phyloP scores from a whole-genome alignment of 495 filamentous ascomycete genomes.

The Neurospora hispaniola region DNA sequence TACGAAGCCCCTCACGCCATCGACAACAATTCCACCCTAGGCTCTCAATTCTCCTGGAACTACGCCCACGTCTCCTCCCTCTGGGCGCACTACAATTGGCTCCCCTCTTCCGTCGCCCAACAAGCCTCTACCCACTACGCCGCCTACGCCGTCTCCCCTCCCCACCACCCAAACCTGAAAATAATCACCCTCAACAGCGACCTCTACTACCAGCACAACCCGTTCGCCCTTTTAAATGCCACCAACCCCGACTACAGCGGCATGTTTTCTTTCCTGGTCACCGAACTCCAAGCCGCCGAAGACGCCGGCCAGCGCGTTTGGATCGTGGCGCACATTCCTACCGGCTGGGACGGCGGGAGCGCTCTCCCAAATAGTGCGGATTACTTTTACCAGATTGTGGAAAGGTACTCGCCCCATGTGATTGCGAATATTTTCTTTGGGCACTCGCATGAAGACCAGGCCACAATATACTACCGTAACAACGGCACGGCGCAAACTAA shows the following conservation, averaged over 20 bases:
- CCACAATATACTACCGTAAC: constrained; percentile 39
- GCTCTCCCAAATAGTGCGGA: constrained; percentile 40
- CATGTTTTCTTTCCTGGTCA: constrained; percentile 39
- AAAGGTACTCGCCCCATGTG: constrained; percentile 44
- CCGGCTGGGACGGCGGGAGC: constrained; percentile 42
- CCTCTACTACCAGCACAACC: constrained; percentile 41
- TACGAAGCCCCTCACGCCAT: constrained; percentile 40
- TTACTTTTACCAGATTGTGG: constrained; percentile 47
- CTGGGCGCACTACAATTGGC: constrained; percentile 44
- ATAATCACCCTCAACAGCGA: constrained; percentile 46
- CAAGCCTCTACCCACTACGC: constrained; percentile 40
- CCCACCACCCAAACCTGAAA: constrained; percentile 28
- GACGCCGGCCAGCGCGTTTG: constrained; percentile 42
- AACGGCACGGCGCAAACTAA: constrained; percentile 32
- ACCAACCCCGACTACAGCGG: constrained; percentile 41
- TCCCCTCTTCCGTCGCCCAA: constrained; percentile 27
- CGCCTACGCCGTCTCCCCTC: constrained; percentile 40
- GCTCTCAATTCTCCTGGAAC: constrained; percentile 47
- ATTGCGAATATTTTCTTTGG: constrained; percentile 48
- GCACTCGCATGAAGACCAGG: constrained; percentile 43
- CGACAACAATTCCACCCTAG: constrained; percentile 34
- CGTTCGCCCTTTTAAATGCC: constrained; percentile 37
- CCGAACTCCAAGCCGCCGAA: constrained; percentile 43
- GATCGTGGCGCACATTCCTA: constrained; percentile 44
- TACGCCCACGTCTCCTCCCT: constrained; percentile 41